Evolutionary conservation across 352 stramenopile species (phyloP).

Genomic region (Globisporangium heterothallicum): DNA sequence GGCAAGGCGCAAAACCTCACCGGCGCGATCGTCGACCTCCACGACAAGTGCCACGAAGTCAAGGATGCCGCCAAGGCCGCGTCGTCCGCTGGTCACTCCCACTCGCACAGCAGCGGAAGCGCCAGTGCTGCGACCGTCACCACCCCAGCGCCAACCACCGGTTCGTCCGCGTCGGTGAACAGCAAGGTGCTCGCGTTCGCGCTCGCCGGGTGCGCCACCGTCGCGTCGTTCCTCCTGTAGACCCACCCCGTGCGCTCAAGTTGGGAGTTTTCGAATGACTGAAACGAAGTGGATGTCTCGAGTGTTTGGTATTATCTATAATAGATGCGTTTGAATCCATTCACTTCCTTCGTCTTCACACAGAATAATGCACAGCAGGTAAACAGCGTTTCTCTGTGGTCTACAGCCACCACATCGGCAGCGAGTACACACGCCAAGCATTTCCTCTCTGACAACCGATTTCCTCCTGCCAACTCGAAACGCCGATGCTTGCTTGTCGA

Average conservation of each 20-base stretch:
- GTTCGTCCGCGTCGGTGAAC: not conserved
- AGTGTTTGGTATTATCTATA: no score
- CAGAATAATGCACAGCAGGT: no score
- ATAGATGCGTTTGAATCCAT: no score
- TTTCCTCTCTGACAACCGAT: no score
- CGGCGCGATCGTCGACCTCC: conserved; percentile 31
- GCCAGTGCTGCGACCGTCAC: not conserved
- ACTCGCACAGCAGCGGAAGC: not conserved
- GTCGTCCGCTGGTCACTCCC: not conserved
- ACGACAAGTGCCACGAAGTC: conserved; percentile 42
- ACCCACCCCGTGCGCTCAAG: no score
- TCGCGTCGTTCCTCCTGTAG: conserved; percentile 11
- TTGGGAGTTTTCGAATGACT: not conserved
- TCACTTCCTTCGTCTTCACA: no score
- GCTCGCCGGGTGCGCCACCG: not conserved
- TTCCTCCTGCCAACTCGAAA: no score
- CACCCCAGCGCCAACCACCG: conserved; percentile 3
- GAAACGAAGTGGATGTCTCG: no score
- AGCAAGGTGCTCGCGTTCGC: conserved; percentile 5
- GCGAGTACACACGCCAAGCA: no score
- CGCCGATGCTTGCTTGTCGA: no score
- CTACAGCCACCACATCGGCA: no score
- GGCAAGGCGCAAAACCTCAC: conserved; percentile 35
- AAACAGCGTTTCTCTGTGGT: no score
- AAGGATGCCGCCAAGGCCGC: conserved; percentile 9